Evolutionary conservation across 192 early-diverging fungal genomes (phyloP), one percentile per base, ranked within the genome.

Genomic region (Podila horticola): DNA sequence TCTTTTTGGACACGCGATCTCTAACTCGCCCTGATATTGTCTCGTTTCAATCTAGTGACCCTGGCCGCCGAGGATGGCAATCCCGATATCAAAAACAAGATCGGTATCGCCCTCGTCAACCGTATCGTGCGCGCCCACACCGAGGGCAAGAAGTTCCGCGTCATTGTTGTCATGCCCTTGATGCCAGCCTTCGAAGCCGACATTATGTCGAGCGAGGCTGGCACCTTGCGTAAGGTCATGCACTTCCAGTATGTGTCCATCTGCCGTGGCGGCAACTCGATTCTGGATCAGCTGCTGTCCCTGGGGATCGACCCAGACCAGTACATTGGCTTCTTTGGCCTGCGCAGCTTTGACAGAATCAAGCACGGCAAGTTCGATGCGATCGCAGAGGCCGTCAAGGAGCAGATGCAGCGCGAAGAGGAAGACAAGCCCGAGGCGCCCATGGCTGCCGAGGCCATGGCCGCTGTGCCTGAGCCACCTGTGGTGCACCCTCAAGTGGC

Each of bases 141-240:
- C 24, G 83, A 87, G 11, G 64, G 70, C n/a, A 88, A 92, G 36
- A 91, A 89, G 58, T 96, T 94, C 88, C 87, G 89, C 17, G 89
- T 94, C 31, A 92, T 94, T 61, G 88, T 96, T 31, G 69, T 94
- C 13, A 94, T 96, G 71, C 95, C 95, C 4, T 82, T 95, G 49
- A 90, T 94, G 74, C 95, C 95, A 6, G 94, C 92, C 11, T 96
- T 96, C 63, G 90, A 93, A 66, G 94, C 92, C 24, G 94, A 95
- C 72, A 86, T 96, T 59, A 88, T 85, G 48, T 91, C 92, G 1
- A 87, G 83, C 2, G 94, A 92, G 29, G 88, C 94, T 0, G 90
- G 90, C 2, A 92, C 92, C 17, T 84, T 91, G 26, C 87, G 90
- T 52, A 89, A 91, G 41, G 93, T 94, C 1, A 91, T 95, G 93